These are phyloP conservation scores for Hordeum pubiflorum DNA, from an alignment of 202 grass and related monocot genomes.

Conservation along the genomic window DNA sequence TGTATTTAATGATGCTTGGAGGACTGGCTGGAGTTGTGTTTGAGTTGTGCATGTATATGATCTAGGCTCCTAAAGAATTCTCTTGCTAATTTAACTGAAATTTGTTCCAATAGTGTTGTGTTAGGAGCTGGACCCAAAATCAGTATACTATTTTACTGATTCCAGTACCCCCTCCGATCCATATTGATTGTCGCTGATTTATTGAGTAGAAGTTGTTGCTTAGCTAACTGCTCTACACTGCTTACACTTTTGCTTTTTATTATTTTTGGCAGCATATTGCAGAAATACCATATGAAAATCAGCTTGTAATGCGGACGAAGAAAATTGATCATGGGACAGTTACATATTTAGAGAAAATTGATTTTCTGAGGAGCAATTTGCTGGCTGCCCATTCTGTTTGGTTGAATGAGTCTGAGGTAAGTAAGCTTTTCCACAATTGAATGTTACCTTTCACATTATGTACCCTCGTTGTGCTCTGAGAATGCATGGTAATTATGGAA, in stretches of 20 bases:
- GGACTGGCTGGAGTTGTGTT: neutral
- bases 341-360: constrained; percentile 89
- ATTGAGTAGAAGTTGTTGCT: neutral
- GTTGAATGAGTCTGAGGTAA: constrained; percentile 72
- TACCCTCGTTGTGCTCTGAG: neutral
- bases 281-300: constrained; percentile 93
- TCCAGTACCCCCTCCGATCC: neutral
- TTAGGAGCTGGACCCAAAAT: neutral
- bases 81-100: constrained; percentile 7
- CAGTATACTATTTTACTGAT: neutral
- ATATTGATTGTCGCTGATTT: no score
- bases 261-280: constrained; percentile 62
- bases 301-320: constrained; percentile 56
- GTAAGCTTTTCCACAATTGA: constrained; percentile 13
- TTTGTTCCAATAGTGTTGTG: neutral
- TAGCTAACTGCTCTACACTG: neutral
- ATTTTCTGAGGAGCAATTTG: constrained; percentile 75
- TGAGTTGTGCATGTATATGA: neutral
- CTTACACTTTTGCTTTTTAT: neutral
- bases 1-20: neutral
- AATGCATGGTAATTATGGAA: neutral
- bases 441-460: constrained; percentile 6
- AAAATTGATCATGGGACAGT: constrained; percentile 82
- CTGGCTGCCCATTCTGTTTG: constrained; percentile 86
- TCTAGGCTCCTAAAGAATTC: neutral